Evolutionary conservation across 2,329 filamentous ascomycete species (phyloP).

Genomic region (Venturia carpophila): DNA sequence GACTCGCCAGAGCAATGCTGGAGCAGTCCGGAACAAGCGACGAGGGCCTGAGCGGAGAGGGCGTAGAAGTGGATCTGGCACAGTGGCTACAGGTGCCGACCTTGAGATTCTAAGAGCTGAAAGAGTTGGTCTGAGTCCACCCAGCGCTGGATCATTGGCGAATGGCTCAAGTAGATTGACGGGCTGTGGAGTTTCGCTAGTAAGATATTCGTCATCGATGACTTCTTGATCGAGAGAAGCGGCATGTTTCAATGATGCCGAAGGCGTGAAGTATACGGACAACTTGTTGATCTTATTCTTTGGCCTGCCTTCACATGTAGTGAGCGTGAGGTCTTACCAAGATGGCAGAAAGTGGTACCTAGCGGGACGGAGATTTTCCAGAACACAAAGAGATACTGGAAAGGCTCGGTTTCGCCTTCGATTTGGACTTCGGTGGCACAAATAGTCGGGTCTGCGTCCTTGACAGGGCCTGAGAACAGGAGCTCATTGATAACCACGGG

Average conservation of each 20-base stretch:
- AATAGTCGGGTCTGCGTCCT: conserved; percentile 28
- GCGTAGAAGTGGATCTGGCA: conserved; percentile 51
- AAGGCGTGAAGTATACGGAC: conserved; percentile 54
- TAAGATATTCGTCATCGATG: conserved; percentile 55
- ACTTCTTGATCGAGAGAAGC: conserved; percentile 37
- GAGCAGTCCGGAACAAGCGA: conserved; percentile 56
- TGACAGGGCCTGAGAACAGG: conserved; percentile 46
- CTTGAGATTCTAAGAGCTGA: conserved; percentile 68
- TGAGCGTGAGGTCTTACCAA: background rate
- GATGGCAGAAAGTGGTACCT: conserved; percentile 23
- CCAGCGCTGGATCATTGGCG: conserved; percentile 54
- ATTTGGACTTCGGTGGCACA: conserved; percentile 26
- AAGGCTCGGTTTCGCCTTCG: conserved; percentile 17
- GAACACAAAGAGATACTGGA: conserved; percentile 29
- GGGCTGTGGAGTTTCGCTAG: conserved; percentile 59
- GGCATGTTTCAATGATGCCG: conserved; percentile 48
- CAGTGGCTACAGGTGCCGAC: conserved; percentile 59
- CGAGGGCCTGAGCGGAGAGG: conserved; percentile 58
- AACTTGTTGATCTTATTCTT: conserved; percentile 59
- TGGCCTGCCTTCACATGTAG: conserved; percentile 29
- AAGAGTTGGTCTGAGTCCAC: conserved; percentile 55
- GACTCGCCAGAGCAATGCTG: conserved; percentile 64
- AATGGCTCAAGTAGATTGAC: conserved; percentile 74
- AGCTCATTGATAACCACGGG: conserved; percentile 41
- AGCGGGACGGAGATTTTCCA: conserved; percentile 35